Conservation (phyloP, 352 stramenopile species). For the Peronospora belbahrii region DNA sequence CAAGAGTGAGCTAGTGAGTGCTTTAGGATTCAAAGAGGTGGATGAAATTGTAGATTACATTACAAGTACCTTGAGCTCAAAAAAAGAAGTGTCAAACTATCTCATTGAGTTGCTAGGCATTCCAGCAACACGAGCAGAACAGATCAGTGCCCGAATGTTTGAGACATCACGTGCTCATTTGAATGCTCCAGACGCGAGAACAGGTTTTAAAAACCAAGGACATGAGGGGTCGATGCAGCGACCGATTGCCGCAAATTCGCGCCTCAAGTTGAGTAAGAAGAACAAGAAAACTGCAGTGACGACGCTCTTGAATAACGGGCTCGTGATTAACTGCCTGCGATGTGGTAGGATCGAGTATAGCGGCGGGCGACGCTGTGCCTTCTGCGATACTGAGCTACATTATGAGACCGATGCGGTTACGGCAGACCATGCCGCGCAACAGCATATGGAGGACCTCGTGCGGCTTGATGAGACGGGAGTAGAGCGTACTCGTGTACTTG, state of each 20-base stretch:
- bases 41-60: constrained; percentile 63
- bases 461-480: constrained; percentile 36
- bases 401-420: constrained; percentile 37
- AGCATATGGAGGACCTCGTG: constrained; percentile 54
- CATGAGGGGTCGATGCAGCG: constrained; percentile 37
- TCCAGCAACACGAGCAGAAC: constrained; percentile 30
- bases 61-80: constrained; percentile 34
- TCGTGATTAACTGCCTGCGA: constrained; percentile 64
- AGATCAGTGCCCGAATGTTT: constrained; percentile 46
- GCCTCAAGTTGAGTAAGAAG: constrained; percentile 35
- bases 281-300: constrained; percentile 26
- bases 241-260: constrained; percentile 34
- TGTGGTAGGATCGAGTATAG: constrained; percentile 68
- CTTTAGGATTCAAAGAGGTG: constrained; percentile 63
- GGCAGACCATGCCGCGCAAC: constrained; percentile 29
- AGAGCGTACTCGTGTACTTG: constrained; percentile 37
- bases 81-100: constrained; percentile 44
- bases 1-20: constrained; percentile 45
- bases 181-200: background rate
- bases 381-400: constrained; percentile 47
- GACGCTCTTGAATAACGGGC: constrained; percentile 38
- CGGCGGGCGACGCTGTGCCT: constrained; percentile 37
- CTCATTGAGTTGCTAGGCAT: constrained; percentile 65
- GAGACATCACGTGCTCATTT: background rate
- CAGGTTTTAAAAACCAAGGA: background rate